Conservation (phyloP, 208 protist genomes). For the Leishmania tarentolae region DNA sequence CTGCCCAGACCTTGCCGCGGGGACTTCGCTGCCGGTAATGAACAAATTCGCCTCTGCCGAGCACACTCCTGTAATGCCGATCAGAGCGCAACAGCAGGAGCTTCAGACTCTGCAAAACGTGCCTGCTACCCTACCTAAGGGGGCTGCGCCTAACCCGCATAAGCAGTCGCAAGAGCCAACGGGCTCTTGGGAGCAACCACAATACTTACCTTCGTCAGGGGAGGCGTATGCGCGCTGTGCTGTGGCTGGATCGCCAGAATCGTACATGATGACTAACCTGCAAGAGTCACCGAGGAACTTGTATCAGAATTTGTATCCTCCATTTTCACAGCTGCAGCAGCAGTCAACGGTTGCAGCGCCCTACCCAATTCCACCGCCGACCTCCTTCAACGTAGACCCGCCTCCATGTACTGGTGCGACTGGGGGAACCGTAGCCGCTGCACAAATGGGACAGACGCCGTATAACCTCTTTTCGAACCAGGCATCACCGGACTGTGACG, state of each 20-base stretch:
- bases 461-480: background rate
- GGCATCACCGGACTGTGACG: background rate
- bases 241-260: background rate
- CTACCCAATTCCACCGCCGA: background rate
- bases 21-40: conserved; percentile 31
- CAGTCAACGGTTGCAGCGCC: background rate
- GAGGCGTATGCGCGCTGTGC: background rate
- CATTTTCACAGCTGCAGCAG: background rate
- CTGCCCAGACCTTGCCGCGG: background rate
- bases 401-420: background rate
- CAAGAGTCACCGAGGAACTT: background rate
- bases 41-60: conserved; percentile 17
- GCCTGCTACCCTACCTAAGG: background rate
- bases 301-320: background rate
- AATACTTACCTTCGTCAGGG: background rate
- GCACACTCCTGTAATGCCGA: background rate
- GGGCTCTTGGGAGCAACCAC: background rate
- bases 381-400: background rate
- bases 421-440: background rate
- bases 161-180: background rate
- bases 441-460: background rate
- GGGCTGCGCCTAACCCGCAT: background rate
- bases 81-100: background rate
- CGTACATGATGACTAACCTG: background rate
- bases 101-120: background rate